Base-by-base conservation (phyloP, 345 rosid species). In the Crucihimalaya himalaica region DNA sequence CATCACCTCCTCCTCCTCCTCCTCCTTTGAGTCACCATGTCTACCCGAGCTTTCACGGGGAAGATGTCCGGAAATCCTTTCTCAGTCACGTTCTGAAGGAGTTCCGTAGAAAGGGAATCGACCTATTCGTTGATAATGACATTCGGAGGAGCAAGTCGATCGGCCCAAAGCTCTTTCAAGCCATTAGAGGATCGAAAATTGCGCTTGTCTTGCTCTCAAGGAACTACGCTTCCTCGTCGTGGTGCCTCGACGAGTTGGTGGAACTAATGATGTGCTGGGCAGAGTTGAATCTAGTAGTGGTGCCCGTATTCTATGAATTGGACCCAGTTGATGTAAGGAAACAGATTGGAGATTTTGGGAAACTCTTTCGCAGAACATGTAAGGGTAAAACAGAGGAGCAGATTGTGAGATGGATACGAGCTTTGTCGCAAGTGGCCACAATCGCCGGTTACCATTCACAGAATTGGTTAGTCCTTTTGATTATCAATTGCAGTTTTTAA, bases 211-310 rank as follows among this genome's bases (percentile, higher is more conserved):
- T 70, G 0, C 6, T 70, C 74, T 70, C 74, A 0, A 68, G 31
- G 5, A 39, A 42, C 52, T 68, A 68, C 19, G 63, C 42, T 18
- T 42, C 63, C 14, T 68, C 72, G 0, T 0, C 34, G n/a, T 3
- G 59, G 35, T 66, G 47, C 14, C 35, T 66, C 1, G 0, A 23
- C 19, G 74, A 70, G 27, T 6, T 70, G 55, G 74, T 32, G 47
- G 74, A 70, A 47, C 58, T 70, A 5, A 46, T 70, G 47, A 70
- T 32, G 1, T 32, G 74, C 13, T 19, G 0, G 8, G 13, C 10
- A 43, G 18, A 5, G 46, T 31, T 58, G 16, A 23, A 32, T 29
- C 56, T 28, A 6, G 0, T 0, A 14, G 47, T 70, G 35, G 0
- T 45, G 11, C 0, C 66, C 2, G 1, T 57, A 2, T 58, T 57